Base-by-base conservation (phyloP, 129 eudicot species). In the Escallonia herrerae region DNA sequence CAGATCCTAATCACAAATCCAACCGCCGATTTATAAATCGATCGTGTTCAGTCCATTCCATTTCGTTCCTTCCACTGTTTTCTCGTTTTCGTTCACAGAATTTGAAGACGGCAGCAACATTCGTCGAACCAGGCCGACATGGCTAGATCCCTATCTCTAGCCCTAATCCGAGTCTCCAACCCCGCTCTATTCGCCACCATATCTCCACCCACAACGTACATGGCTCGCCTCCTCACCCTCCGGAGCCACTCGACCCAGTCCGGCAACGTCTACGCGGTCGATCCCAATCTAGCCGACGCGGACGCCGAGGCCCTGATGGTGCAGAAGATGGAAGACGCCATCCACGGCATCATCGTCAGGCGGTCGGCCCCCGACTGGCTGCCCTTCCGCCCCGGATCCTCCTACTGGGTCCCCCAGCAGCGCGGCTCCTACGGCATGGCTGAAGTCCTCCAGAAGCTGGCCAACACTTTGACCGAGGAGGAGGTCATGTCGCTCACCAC, bases 361-460 rank as follows among this genome's bases (percentile, higher is more conserved):
- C 71, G 74, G 41, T 78, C 87, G 4, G 71, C 69, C 1, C 91
- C 87, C 3, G 85, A 81, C 72, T 85, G 91, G 91, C 72, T 85
- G 4, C 80, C 76, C 2, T 73, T 81, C 37, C 74, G 72, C 0
- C 91, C 87, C 1, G 84, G 87, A 6, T 77, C 67, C 3, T 85
- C 87, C 4, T 85, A 78, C 41, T 85, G 91, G 91, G 91, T 85
- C 15, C 91, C 91, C 0, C 91, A 87, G 2, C 74, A 73, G 1
- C 68, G 71, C 0, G 22, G 56, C 54, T 68, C 81, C 3, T 67
- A 76, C 49, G 85, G 87, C 7, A 50, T 78, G 14, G 80, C 76
- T 1, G 67, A 81, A 3, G 5, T 84, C 43, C 77, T 80, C 7
- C 58, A 60, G 14, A 15, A 58, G 40, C 60, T 81, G 13, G 46